Evolutionary conservation across 306 rosid genomes (phyloP).

Genomic region (Clitoria ternatea): DNA sequence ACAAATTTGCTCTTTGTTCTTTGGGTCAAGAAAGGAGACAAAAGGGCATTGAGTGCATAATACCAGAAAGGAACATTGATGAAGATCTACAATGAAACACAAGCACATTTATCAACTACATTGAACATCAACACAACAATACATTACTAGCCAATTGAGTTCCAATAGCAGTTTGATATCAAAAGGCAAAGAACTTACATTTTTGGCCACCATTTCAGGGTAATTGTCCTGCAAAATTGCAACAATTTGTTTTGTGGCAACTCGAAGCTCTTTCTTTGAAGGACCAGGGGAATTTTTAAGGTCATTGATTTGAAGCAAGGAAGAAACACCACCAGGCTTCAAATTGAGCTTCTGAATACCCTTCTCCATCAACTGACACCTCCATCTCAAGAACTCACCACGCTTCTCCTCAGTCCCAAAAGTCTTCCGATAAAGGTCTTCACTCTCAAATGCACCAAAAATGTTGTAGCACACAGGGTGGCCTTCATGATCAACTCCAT

Average conservation of each 20-base stretch:
- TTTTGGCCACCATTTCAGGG: conserved; percentile 52
- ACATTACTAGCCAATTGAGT: background rate
- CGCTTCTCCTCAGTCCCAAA: conserved; percentile 42
- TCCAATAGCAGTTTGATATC: background rate
- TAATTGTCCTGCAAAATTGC: conserved; percentile 47
- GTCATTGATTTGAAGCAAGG: conserved; percentile 49
- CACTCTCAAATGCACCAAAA: conserved; percentile 34
- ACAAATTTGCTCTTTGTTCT: conserved; percentile 56
- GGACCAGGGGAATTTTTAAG: conserved; percentile 46
- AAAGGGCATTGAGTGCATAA: conserved; percentile 46
- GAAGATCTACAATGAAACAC: conserved; percentile 39
- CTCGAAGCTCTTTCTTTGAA: conserved; percentile 39
- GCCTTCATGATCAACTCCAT: conserved; percentile 44
- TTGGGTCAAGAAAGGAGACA: conserved; percentile 52
- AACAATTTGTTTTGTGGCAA: conserved; percentile 37
- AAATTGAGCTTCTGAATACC: conserved; percentile 42
- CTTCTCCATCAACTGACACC: conserved; percentile 51
- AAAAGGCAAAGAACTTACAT: conserved; percentile 25
- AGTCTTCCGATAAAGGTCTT: conserved; percentile 37
- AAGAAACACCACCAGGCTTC: conserved; percentile 47
- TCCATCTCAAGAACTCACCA: conserved; percentile 40
- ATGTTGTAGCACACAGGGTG: conserved; percentile 51
- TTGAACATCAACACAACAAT: background rate
- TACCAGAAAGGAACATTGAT: conserved; percentile 62
- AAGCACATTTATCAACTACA: background rate